Evolutionary conservation across 345 rosid genomes (phyloP).

Genomic region (Brassica juncea): DNA sequence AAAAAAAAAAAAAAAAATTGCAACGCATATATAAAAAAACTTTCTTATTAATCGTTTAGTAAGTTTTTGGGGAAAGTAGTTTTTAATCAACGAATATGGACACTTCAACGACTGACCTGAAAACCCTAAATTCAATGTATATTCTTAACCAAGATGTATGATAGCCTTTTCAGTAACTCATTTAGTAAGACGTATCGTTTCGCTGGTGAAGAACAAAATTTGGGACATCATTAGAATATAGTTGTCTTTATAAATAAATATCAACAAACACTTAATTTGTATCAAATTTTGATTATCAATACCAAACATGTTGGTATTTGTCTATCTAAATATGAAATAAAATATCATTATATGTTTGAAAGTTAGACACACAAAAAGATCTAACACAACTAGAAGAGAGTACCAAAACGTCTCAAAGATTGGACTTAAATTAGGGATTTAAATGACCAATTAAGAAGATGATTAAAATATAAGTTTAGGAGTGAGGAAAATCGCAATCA

Average conservation of each 20-base stretch:
- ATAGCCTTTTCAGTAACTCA: not conserved
- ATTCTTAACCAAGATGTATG: not conserved
- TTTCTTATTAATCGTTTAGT: slow-evolving; percentile 3
- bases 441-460: not conserved
- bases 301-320: slow-evolving; percentile 21
- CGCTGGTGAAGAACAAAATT: not conserved
- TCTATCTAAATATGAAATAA: not conserved
- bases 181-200: not conserved
- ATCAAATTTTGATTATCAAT: not conserved
- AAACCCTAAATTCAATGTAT: slow-evolving; percentile 3
- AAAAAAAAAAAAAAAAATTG: not conserved
- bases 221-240: not conserved
- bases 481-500: slow-evolving; percentile 21
- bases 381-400: not conserved
- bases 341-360: not conserved
- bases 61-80: not conserved
- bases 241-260: not conserved
- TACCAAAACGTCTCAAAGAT: slow-evolving; percentile 3
- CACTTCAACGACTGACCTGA: not conserved
- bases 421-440: slow-evolving; percentile 5
- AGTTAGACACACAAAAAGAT: not conserved
- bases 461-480: not conserved
- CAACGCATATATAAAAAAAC: not conserved
- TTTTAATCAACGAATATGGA: slow-evolving; percentile 11
- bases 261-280: not conserved